phyloP scores from a whole-genome alignment of 2,329 filamentous ascomycete species.

The Chaetomiaceae sp. region DNA sequence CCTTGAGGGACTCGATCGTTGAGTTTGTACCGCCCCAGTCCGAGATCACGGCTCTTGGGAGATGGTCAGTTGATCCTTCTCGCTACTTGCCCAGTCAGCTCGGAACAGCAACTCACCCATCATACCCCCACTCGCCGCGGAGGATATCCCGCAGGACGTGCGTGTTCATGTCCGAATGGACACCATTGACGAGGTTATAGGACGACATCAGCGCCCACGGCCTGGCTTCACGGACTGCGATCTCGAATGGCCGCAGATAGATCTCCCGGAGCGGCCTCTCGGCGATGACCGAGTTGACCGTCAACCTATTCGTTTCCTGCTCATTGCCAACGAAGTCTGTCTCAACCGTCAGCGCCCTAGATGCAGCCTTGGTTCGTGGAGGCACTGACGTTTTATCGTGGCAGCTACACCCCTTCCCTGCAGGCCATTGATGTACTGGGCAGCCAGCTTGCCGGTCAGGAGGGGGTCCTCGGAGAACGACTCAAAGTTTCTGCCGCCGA shows the following conservation, averaged over 20 bases:
- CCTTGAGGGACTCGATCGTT: constrained; percentile 47
- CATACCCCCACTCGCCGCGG: constrained; percentile 56
- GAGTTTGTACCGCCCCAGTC: constrained; percentile 56
- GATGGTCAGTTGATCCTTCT: constrained; percentile 18
- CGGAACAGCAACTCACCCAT: constrained; percentile 38
- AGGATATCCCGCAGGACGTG: constrained; percentile 52
- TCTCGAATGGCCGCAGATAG: constrained; percentile 70
- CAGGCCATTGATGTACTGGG: constrained; percentile 64
- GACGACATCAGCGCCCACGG: constrained; percentile 65
- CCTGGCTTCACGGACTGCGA: constrained; percentile 61
- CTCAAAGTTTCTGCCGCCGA: constrained; percentile 82
- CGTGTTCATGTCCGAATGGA: constrained; percentile 52
- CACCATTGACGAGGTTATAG: constrained; percentile 61
- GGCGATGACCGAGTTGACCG: constrained; percentile 56
- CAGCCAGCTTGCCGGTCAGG: constrained; percentile 66
- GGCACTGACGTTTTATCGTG: constrained; percentile 65
- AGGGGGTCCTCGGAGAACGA: constrained; percentile 80
- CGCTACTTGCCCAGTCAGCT: neutral
- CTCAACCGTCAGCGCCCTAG: constrained; percentile 7
- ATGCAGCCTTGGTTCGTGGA: neutral
- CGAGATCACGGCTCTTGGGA: constrained; percentile 46
- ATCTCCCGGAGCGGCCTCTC: constrained; percentile 63
- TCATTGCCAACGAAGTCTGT: constrained; percentile 65
- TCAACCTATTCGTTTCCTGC: constrained; percentile 62
- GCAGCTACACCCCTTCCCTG: constrained; percentile 70